These are phyloP conservation scores for Silene latifolia DNA, from an alignment of 148 eudicot genomes.

Conservation along the genomic window DNA sequence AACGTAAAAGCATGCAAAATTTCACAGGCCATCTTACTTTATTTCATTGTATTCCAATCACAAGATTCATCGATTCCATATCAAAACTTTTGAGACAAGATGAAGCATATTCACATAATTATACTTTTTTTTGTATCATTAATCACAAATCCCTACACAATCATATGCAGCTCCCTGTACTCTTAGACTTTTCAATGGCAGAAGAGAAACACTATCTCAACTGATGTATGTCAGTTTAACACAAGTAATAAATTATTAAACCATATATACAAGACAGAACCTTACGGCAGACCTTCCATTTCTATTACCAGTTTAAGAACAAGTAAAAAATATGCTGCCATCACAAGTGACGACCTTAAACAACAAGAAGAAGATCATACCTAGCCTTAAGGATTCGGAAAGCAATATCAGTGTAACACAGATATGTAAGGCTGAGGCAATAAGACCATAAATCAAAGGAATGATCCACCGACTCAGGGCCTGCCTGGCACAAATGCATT, in stretches of 20 bases:
- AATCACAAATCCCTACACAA: neutral
- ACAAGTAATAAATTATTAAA: neutral
- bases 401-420: slow-evolving; percentile 33
- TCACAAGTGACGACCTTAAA: slow-evolving; percentile 12
- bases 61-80: too few species aligned
- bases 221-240: neutral
- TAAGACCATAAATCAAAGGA: slow-evolving; percentile 36
- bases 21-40: neutral
- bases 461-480: slow-evolving; percentile 38
- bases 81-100: neutral
- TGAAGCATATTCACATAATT: neutral
- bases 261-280: neutral
- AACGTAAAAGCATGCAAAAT: neutral
- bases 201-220: neutral
- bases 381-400: slow-evolving; percentile 27
- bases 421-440: slow-evolving; percentile 23
- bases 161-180: neutral
- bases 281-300: neutral
- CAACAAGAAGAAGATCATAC: slow-evolving; percentile 29
- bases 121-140: neutral
- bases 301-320: slow-evolving; percentile 4
- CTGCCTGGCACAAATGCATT: slow-evolving; percentile 38
- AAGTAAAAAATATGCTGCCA: slow-evolving; percentile 4
- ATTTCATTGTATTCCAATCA: neutral
- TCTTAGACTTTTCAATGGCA: too few species aligned